Conservation (phyloP, 192 early-diverging fungal genomes). For the Coemansia sp. region DNA sequence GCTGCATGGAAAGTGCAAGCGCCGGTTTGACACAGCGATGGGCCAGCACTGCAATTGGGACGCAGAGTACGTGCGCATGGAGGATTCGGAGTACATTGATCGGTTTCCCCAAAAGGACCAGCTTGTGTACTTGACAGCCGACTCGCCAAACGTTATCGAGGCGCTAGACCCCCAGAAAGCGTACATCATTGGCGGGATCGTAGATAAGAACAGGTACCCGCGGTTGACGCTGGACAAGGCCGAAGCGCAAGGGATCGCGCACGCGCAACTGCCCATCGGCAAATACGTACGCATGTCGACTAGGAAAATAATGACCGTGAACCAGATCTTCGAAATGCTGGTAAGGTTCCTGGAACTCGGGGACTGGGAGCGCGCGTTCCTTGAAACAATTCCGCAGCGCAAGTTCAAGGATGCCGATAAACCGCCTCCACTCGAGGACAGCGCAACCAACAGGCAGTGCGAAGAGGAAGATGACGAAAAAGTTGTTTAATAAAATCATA, state of each 20-base stretch:
- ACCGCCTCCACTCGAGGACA: not conserved
- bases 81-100: slow-evolving; percentile 42
- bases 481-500: no score
- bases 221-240: slow-evolving; percentile 82
- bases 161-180: slow-evolving; percentile 71
- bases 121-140: slow-evolving; percentile 89
- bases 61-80: slow-evolving; percentile 17
- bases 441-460: not conserved
- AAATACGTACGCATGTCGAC: slow-evolving; percentile 79
- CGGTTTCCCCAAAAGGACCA: slow-evolving; percentile 57
- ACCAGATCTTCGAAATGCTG: slow-evolving; percentile 95
- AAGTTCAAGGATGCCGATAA: slow-evolving; percentile 67
- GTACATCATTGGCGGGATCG: slow-evolving; percentile 94
- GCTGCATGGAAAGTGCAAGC: slow-evolving; percentile 58
- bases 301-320: slow-evolving; percentile 88
- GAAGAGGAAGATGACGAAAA: no score
- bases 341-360: slow-evolving; percentile 70
- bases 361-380: slow-evolving; percentile 87
- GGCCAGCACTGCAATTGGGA: slow-evolving; percentile 61
- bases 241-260: slow-evolving; percentile 67
- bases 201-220: slow-evolving; percentile 91
- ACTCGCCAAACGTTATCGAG: slow-evolving; percentile 72
- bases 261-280: slow-evolving; percentile 84
- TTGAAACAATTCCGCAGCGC: slow-evolving; percentile 89
- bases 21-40: slow-evolving; percentile 51